These are phyloP conservation scores for Cytauxzoon felis DNA, from an alignment of 169 alveolate genomes.

Conservation along the genomic window DNA sequence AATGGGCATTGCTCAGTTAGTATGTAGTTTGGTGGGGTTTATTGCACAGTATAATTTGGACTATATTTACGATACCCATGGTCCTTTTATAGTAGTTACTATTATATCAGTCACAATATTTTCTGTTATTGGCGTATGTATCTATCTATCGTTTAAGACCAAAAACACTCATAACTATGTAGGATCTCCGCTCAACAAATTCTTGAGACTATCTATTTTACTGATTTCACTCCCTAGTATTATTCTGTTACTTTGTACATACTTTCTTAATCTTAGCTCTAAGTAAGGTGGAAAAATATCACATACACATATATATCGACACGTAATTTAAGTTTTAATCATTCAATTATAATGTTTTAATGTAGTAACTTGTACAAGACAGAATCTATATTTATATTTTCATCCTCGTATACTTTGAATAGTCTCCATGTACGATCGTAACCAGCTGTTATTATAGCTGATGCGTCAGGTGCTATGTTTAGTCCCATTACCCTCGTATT, in stretches of 20 bases:
- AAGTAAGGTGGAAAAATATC: no score
- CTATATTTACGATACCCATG: no score
- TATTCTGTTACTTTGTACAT: no score
- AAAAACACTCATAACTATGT: no score
- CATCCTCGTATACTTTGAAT: constrained; percentile 45
- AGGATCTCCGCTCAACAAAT: no score
- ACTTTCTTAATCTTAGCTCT: no score
- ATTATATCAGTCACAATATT: not conserved
- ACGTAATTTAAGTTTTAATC: not conserved
- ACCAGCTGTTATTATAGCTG: constrained; percentile 67
- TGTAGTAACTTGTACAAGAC: not conserved
- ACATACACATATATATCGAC: not conserved
- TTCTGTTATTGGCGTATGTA: no score
- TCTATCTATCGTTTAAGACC: no score
- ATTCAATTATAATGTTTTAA: not conserved
- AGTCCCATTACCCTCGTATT: constrained; percentile 68
- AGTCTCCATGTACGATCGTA: constrained; percentile 73
- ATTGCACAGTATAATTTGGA: no score
- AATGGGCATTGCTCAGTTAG: constrained; percentile 27
- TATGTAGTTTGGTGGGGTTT: not conserved
- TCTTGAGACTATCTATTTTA: no score
- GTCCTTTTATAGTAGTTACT: not conserved
- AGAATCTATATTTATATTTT: constrained; percentile 28
- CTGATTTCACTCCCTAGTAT: no score
- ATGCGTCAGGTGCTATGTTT: constrained; percentile 68